These are phyloP conservation scores for Xylaria sp. DNA, from an alignment of 2,329 filamentous ascomycete genomes.

Conservation along the genomic window DNA sequence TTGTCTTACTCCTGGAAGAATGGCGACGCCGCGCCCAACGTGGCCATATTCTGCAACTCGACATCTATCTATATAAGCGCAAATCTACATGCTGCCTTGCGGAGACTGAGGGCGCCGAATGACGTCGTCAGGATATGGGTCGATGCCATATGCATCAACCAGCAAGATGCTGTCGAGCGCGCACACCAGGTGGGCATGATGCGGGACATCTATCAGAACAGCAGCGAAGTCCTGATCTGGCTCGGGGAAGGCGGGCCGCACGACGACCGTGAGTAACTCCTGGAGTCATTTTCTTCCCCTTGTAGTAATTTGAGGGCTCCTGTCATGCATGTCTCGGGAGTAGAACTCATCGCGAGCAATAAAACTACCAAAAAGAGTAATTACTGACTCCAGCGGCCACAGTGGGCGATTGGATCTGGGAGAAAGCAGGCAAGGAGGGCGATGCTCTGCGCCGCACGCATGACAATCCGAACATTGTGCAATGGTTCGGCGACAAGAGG, in stretches of 20 bases:
- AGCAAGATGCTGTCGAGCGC: slow-evolving; percentile 27
- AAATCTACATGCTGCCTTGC: slow-evolving; percentile 27
- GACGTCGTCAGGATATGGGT: slow-evolving; percentile 27
- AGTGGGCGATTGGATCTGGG: slow-evolving; percentile 17
- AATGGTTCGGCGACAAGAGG: slow-evolving; percentile 24
- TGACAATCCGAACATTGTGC: slow-evolving; percentile 14
- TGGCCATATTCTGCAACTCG: slow-evolving; percentile 23
- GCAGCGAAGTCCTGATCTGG: slow-evolving; percentile 30
- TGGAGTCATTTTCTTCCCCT: too few species aligned
- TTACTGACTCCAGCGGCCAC: too few species aligned
- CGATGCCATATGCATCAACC: slow-evolving; percentile 33
- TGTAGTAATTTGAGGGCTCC: too few species aligned
- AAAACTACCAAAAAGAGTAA: too few species aligned
- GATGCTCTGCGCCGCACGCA: background rate
- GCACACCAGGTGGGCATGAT: slow-evolving; percentile 30
- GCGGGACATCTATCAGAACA: slow-evolving; percentile 30
- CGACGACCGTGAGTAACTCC: too few species aligned
- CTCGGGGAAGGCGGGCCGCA: slow-evolving; percentile 26
- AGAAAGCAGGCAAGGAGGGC: background rate
- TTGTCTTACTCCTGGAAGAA: slow-evolving; percentile 30
- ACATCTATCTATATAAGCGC: slow-evolving; percentile 20
- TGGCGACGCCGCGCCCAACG: slow-evolving; percentile 7
- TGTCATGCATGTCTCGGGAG: too few species aligned
- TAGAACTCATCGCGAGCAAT: too few species aligned
- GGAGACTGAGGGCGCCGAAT: slow-evolving; percentile 13